These are phyloP conservation scores for Hippophae tibetana DNA, from an alignment of 306 rosid genomes.

Conservation along the genomic window DNA sequence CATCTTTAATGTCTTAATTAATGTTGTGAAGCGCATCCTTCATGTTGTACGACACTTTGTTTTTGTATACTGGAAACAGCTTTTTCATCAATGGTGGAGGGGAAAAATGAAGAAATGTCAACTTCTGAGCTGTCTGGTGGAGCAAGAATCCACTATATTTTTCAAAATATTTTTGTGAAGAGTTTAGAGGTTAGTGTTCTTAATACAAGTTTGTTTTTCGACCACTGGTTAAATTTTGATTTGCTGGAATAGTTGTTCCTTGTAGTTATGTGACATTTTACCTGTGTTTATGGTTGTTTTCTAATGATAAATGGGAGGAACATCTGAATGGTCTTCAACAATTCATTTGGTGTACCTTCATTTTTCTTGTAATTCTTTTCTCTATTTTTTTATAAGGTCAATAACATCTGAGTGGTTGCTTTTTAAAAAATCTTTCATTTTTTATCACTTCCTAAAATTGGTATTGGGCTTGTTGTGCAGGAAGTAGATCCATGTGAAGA, in stretches of 20 bases:
- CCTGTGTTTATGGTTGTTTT: no score
- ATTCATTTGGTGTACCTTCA: not conserved
- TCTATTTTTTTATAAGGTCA: not conserved
- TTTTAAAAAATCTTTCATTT: no score
- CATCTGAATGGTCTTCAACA: not conserved
- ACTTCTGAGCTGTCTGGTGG: constrained; percentile 92
- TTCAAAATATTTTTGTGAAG: constrained; percentile 81
- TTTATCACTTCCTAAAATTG: no score
- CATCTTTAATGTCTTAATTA: constrained; percentile 2
- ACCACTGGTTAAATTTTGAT: no score
- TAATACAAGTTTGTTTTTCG: not conserved
- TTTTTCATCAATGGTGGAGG: constrained; percentile 90
- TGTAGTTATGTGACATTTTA: no score
- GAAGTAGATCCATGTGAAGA: constrained; percentile 99
- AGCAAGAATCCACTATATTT: constrained; percentile 88
- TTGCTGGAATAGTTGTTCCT: no score
- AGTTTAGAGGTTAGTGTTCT: constrained; percentile 75
- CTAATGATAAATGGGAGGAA: no score
- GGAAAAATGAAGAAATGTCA: constrained; percentile 95
- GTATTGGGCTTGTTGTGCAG: constrained; percentile 35
- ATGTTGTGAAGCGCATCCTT: not conserved
- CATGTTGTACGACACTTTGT: constrained; percentile 7
- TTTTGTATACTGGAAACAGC: constrained; percentile 43
- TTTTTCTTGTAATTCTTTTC: not conserved
- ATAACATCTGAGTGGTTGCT: not conserved